Base-by-base conservation (phyloP, 148 eudicot species). In the Vaccinium macrocarpon region DNA sequence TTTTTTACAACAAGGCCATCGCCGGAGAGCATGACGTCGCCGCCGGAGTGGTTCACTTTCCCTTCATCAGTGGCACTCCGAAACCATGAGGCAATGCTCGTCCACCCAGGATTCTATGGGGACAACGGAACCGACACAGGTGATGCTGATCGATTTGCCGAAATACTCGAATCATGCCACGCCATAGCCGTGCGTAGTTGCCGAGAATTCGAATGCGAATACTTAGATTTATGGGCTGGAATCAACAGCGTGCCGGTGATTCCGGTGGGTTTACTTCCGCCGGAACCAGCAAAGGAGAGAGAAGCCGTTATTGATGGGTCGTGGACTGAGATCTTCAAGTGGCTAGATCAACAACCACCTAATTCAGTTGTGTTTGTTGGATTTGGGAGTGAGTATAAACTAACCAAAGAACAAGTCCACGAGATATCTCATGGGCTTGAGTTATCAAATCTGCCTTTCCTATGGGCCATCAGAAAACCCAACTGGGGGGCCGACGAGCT, bases 281-380 rank as follows among this genome's bases (percentile, higher is more conserved):
- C 81, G 2, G 88, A 82, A 72, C 80, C 48, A 42, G 32, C 49
- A 12, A 64, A 84, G 35, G 21, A 68, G 4, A 53, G n/a, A 73
- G 59, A 46, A 64, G 25, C 13, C 18, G 50, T 32, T 2, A 64
- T 3, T 4, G 16, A 80, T n/a, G 86, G 27, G 53, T 19, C 25
- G 6, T 84, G 88, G 86, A 72, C 14, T 10, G 68, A 76, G 38
- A 64, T 68, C 64, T 87, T 87, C 50, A 42, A 84, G 70, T 87
- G 86, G 88, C 78, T 87, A 12, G 84, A 87, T 53, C 38, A 76
- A 14, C 86, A 84, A 49, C 18, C 32, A 14, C 77, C 81, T 1
- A 76, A 52, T 50, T 84, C 84, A 8, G 82, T 87, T 51, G 62
- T 87, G 32, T 84, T 87, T 55, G 86, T 84, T 21, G 88, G 88